phyloP scores from a whole-genome alignment of 2,329 filamentous ascomycete species.

The Aureobasidium lini region DNA sequence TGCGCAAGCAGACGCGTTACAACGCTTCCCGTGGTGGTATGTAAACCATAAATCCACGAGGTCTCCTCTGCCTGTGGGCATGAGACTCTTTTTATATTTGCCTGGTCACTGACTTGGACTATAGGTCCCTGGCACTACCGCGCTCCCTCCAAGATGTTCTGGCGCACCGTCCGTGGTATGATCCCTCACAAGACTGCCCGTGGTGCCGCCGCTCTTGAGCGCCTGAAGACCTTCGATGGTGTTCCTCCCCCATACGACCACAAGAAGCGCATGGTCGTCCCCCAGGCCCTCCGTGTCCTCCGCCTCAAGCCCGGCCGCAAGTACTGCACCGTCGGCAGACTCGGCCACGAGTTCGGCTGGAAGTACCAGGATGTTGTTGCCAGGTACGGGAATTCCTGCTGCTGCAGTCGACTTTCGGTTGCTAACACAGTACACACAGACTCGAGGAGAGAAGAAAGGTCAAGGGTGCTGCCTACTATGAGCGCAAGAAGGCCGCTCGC shows the following conservation, averaged over 20 bases:
- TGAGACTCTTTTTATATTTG: constrained; percentile 12
- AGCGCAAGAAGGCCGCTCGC: constrained; percentile 96
- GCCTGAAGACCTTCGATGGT: constrained; percentile 99
- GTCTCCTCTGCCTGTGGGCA: constrained; percentile 3
- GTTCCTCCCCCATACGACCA: constrained; percentile 98
- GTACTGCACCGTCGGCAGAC: constrained; percentile 98
- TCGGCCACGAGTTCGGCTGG: constrained; percentile 99
- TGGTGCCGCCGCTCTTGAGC: constrained; percentile 91
- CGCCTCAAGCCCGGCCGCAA: constrained; percentile 98
- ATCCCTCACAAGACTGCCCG: constrained; percentile 99
- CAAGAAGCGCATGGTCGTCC: constrained; percentile 99
- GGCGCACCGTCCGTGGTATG: constrained; percentile 99
- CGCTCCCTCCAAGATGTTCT: constrained; percentile 98
- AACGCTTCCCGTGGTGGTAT: constrained; percentile 97
- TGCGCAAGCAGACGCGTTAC: constrained; percentile 99
- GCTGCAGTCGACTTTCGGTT: background rate
- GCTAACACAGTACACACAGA: constrained; percentile 44
- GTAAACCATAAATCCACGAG: constrained; percentile 29
- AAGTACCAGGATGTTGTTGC: constrained; percentile 99
- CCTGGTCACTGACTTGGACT: constrained; percentile 13
- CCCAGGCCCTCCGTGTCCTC: constrained; percentile 93
- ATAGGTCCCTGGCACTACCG: constrained; percentile 99
- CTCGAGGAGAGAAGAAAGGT: constrained; percentile 99
- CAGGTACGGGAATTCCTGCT: constrained; percentile 54
- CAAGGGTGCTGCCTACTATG: constrained; percentile 98